Percentiles rank a stretch among this genome's conserved stretches.
phyloP scores from a whole-genome alignment of 306 rosid genomes.

The Glycine tomentella region DNA sequence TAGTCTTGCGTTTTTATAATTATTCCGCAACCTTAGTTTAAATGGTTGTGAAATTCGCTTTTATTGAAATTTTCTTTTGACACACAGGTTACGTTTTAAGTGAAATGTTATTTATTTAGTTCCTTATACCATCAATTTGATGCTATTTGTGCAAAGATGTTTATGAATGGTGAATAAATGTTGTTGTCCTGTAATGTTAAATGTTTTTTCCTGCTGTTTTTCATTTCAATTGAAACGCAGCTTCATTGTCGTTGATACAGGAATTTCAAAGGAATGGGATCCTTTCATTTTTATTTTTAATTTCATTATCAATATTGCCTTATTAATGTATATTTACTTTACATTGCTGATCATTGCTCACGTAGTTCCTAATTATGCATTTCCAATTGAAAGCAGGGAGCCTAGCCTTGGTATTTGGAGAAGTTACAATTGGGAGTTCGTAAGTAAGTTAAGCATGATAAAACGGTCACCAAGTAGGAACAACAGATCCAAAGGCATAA shows the following conservation, averaged over 20 bases:
- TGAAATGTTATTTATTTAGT: neutral
- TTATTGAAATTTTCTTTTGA: neutral
- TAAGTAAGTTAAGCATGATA: constrained; percentile 58
- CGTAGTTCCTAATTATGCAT: constrained; percentile 19
- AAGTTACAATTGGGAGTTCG: neutral
- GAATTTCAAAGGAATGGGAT: no score
- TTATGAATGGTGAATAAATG: neutral
- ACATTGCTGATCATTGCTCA: neutral
- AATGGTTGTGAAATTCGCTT: no score
- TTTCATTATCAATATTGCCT: neutral
- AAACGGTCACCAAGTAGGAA: constrained; percentile 66
- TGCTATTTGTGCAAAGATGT: neutral
- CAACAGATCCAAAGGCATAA: constrained; percentile 72
- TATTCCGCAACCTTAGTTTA: no score
- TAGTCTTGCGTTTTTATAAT: no score
- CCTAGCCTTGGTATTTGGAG: constrained; percentile 29
- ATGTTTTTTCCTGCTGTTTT: neutral
- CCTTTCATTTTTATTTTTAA: neutral
- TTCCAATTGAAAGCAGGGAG: constrained; percentile 45
- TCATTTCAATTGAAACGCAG: neutral
- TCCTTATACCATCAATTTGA: neutral
- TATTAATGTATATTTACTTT: neutral
- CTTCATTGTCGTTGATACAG: no score
- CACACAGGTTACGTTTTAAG: neutral
- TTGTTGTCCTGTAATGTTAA: no score